phyloP scores from a whole-genome alignment of 148 eudicot genomes.

The Rhododendron simsii region DNA sequence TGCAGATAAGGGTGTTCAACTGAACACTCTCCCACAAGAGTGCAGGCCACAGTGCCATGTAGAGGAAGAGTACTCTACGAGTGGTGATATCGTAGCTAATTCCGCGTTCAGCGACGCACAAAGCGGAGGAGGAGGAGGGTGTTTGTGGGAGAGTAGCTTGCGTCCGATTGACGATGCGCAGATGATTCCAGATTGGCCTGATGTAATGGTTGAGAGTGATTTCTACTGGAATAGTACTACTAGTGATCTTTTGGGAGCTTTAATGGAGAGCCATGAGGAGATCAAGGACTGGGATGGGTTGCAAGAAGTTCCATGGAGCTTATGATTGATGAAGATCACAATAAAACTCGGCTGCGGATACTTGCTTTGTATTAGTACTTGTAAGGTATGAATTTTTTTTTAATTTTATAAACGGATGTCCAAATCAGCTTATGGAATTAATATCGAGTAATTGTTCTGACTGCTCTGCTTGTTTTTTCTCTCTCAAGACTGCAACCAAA shows the following conservation, averaged over 20 bases:
- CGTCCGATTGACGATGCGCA: not conserved
- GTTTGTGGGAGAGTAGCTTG: not conserved
- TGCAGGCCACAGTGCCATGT: not conserved
- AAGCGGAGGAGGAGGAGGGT: not conserved
- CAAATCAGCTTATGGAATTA: not conserved
- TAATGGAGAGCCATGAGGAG: not conserved
- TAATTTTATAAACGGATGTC: not conserved
- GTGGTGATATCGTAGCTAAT: not conserved
- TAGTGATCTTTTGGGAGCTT: not conserved
- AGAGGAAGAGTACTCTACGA: not conserved
- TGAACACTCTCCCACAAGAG: not conserved
- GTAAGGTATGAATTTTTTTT: not conserved
- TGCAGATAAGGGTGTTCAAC: not conserved
- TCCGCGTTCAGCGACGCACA: not conserved
- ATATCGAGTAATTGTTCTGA: too few relatives aligned
- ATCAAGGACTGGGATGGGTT: not conserved
- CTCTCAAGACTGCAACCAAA: too few relatives aligned
- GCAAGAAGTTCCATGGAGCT: slow-evolving; percentile 8
- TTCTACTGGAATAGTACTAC: not conserved
- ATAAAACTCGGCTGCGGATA: not conserved
- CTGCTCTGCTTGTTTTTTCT: too few relatives aligned
- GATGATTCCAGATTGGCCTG: slow-evolving; percentile 2
- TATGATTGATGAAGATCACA: not conserved
- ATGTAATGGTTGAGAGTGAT: slow-evolving; percentile 5
- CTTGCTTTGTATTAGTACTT: not conserved